phyloP scores from a whole-genome alignment of 176 grass and related monocot genomes.

The Oryza rufipogon region DNA sequence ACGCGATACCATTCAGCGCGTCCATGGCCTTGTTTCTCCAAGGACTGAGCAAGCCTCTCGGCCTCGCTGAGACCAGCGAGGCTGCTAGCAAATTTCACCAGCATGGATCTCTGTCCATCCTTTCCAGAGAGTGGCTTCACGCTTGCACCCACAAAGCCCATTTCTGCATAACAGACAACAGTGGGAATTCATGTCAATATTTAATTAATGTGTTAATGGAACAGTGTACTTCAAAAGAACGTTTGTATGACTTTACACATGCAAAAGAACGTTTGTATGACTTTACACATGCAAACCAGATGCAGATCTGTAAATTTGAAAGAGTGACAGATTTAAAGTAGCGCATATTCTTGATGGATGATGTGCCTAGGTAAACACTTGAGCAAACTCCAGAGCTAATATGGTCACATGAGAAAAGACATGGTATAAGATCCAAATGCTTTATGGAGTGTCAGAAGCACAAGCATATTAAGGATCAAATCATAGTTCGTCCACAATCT shows the following conservation, averaged over 20 bases:
- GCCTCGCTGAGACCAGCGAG: slow-evolving; percentile 71
- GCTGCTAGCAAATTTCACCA: slow-evolving; percentile 67
- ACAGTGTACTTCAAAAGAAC: background rate
- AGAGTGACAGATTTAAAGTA: background rate
- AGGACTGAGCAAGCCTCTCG: slow-evolving; percentile 60
- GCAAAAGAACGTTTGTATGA: too few species aligned
- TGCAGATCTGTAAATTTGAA: background rate
- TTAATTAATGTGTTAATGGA: background rate
- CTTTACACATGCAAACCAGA: background rate
- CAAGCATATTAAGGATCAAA: background rate
- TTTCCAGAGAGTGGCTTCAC: slow-evolving; percentile 64
- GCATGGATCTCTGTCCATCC: slow-evolving; percentile 69
- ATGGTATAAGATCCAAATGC: background rate
- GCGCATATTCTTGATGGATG: background rate
- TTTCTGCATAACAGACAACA: slow-evolving; percentile 49
- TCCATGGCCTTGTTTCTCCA: slow-evolving; percentile 60
- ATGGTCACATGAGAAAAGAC: background rate
- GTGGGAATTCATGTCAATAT: slow-evolving; percentile 6
- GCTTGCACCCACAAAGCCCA: slow-evolving; percentile 64
- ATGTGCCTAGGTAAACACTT: background rate
- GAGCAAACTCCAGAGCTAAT: background rate
- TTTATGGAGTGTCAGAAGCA: background rate
- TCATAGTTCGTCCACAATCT: background rate
- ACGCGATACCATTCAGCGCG: slow-evolving; percentile 45
- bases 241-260: background rate